phyloP scores from a whole-genome alignment of 2,329 filamentous ascomycete species.

The Fonsecaea pedrosoi region DNA sequence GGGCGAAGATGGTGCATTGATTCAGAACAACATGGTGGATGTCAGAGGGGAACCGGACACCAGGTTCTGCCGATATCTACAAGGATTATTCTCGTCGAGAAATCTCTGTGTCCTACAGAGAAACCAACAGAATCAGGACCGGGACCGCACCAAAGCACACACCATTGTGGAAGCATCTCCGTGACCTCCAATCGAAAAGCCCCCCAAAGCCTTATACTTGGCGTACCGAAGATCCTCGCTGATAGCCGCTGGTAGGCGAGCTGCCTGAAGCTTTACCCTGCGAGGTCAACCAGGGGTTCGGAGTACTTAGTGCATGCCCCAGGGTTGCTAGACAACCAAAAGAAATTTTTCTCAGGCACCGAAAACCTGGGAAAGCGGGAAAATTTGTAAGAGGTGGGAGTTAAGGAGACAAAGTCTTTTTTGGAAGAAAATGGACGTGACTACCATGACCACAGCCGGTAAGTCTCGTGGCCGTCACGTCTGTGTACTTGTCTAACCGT shows the following conservation, averaged over 20 bases:
- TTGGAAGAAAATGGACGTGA: neutral
- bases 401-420: neutral
- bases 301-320: constrained; percentile 8
- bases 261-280: constrained; percentile 10
- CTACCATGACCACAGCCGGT: constrained; percentile 21
- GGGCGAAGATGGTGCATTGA: neutral
- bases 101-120: constrained; percentile 1
- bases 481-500: constrained; percentile 5
- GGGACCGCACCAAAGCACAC: neutral
- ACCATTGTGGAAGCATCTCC: neutral
- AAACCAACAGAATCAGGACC: neutral
- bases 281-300: constrained; percentile 14
- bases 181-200: constrained; percentile 1
- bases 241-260: constrained; percentile 19
- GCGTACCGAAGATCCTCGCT: constrained; percentile 17
- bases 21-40: neutral
- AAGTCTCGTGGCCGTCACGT: neutral
- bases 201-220: neutral
- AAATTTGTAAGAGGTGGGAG: neutral
- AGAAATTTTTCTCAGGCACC: constrained; percentile 12
- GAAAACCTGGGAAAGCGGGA: neutral
- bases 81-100: neutral
- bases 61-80: neutral
- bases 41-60: neutral
- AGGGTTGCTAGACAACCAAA: neutral